Evolutionary conservation across 345 rosid genomes (phyloP).

Genomic region (Gossypium raimondii): DNA sequence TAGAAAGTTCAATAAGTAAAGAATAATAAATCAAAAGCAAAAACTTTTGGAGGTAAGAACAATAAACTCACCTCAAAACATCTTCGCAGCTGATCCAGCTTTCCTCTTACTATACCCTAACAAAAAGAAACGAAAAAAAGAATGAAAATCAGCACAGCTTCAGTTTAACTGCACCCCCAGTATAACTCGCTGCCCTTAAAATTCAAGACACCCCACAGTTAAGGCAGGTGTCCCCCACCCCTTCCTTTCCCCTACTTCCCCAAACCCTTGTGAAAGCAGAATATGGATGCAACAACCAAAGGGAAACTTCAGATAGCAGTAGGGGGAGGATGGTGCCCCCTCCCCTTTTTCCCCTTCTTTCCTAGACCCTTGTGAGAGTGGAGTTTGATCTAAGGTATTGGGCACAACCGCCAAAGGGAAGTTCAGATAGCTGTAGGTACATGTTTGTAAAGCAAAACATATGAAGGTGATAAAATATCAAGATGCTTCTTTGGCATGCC

Average conservation of each 20-base stretch:
- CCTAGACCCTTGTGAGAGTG: background rate
- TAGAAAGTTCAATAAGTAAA: background rate
- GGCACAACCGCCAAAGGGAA: background rate
- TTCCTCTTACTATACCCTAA: slow-evolving; percentile 95
- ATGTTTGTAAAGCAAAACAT: background rate
- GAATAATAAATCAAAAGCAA: background rate
- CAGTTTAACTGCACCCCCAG: background rate
- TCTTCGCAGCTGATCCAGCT: slow-evolving; percentile 87
- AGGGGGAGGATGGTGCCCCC: background rate
- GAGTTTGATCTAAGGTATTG: background rate
- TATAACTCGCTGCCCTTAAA: background rate
- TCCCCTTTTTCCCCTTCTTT: background rate
- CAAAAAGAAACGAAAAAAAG: slow-evolving; percentile 14
- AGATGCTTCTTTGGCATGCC: slow-evolving; percentile 8
- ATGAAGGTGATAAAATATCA: background rate
- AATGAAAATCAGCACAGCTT: background rate
- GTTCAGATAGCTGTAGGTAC: background rate
- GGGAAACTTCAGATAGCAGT: background rate
- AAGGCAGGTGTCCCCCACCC: background rate
- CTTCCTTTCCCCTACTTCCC: background rate
- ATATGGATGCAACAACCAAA: background rate
- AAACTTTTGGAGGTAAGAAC: slow-evolving; percentile 3
- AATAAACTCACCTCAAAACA: slow-evolving; percentile 69
- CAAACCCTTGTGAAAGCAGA: background rate
- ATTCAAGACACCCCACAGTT: background rate